Evolutionary conservation across 1,139 yeast genomes (phyloP).

Genomic region (Yamadazyma siamensis): DNA sequence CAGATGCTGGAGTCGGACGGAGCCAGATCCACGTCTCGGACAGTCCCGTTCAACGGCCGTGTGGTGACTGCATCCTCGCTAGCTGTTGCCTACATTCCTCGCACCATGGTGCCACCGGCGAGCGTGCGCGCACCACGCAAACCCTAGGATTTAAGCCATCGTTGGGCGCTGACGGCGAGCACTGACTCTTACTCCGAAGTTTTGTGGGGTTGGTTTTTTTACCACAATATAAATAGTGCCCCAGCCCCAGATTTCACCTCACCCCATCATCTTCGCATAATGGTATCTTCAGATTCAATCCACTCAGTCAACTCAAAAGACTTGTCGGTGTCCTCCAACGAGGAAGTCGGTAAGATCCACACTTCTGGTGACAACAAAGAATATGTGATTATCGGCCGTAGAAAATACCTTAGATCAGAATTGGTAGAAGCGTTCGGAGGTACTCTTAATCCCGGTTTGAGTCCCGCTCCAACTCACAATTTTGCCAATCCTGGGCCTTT

Average conservation of each 20-base stretch:
- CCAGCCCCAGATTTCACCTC: conserved; percentile 1
- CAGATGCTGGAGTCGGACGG: no score
- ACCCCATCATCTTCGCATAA: no score
- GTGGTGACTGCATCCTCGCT: no score
- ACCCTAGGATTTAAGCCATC: no score
- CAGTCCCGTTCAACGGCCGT: no score
- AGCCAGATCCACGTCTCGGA: no score
- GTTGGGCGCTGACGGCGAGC: no score
- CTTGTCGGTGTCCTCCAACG: conserved; percentile 11
- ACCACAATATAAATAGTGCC: background rate
- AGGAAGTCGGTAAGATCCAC: conserved; percentile 13
- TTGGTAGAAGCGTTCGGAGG: conserved; percentile 38
- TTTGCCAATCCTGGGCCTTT: conserved; percentile 62
- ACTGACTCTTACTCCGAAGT: no score
- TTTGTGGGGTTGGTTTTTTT: conserved; percentile 6
- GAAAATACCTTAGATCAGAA: conserved; percentile 32
- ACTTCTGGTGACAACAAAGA: conserved; percentile 23
- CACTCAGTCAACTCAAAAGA: conserved; percentile 15
- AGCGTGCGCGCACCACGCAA: no score
- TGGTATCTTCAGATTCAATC: conserved; percentile 13
- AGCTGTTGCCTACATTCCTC: no score
- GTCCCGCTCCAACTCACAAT: conserved; percentile 32
- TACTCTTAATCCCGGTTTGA: conserved; percentile 35
- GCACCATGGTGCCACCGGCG: no score
- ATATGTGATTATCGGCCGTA: conserved; percentile 27